Percentiles rank a stretch among this genome's conserved stretches.
phyloP scores from a whole-genome alignment of 2,329 filamentous ascomycete species.

The Colletotrichum phormii region DNA sequence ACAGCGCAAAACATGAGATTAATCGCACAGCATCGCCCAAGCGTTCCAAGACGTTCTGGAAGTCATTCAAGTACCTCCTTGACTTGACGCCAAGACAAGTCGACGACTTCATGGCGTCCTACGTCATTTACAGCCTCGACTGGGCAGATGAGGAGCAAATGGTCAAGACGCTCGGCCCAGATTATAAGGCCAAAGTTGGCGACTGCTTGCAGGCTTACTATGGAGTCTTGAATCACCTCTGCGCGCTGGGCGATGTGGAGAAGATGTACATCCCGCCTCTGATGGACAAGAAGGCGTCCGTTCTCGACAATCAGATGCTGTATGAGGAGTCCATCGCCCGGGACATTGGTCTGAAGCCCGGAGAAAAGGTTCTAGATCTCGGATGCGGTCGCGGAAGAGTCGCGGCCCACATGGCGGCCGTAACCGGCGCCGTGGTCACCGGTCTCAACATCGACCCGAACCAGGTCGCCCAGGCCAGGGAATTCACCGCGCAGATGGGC shows the following conservation, averaged over 20 bases:
- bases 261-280: slow-evolving; percentile 69
- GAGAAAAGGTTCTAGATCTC: slow-evolving; percentile 61
- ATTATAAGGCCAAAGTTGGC: slow-evolving; percentile 62
- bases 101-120: slow-evolving; percentile 67
- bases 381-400: slow-evolving; percentile 65
- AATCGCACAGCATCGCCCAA: slow-evolving; percentile 46
- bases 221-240: slow-evolving; percentile 65
- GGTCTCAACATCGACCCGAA: slow-evolving; percentile 67
- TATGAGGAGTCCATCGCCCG: slow-evolving; percentile 63
- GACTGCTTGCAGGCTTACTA: slow-evolving; percentile 65
- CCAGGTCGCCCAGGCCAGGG: slow-evolving; percentile 58
- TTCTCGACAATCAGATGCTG: slow-evolving; percentile 63
- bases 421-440: slow-evolving; percentile 59
- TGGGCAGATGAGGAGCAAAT: slow-evolving; percentile 63
- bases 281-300: slow-evolving; percentile 61
- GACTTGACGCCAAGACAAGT: slow-evolving; percentile 62
- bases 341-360: slow-evolving; percentile 57
- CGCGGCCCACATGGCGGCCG: slow-evolving; percentile 63
- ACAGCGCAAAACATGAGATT: not conserved
- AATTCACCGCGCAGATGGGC: slow-evolving; percentile 56
- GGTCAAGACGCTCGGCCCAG: slow-evolving; percentile 57
- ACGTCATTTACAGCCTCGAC: slow-evolving; percentile 67
- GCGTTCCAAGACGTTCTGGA: slow-evolving; percentile 61
- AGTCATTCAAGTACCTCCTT: slow-evolving; percentile 61
- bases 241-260: slow-evolving; percentile 66